Evolutionary conservation across 2,329 filamentous ascomycete species (phyloP).

Genomic region (Helminthosporium solani): DNA sequence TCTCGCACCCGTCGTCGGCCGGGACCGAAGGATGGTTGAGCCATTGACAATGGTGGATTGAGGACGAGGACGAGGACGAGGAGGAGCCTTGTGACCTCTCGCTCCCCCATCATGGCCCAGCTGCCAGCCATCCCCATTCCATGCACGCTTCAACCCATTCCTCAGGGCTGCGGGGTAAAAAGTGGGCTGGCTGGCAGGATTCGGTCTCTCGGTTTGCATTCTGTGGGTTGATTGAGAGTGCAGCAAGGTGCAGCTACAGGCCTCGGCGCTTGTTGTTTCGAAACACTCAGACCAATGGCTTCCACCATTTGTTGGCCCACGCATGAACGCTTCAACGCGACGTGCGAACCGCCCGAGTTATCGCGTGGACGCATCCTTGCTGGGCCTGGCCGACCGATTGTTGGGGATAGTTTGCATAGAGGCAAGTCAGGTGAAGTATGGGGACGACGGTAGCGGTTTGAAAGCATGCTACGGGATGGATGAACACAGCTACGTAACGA

Average conservation of each 20-base stretch:
- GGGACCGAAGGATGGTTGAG: constrained; percentile 17
- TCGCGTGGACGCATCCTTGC: constrained; percentile 19
- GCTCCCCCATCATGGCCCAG: neutral
- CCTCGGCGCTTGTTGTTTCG: constrained; percentile 16
- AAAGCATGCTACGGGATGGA: constrained; percentile 7
- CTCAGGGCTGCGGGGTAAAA: constrained; percentile 12
- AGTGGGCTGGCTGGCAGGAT: constrained; percentile 9
- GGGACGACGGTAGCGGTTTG: neutral
- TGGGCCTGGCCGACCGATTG: neutral
- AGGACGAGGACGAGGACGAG: constrained; percentile 8
- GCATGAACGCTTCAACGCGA: constrained; percentile 20
- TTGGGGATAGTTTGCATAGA: constrained; percentile 9
- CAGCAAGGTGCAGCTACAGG: constrained; percentile 7
- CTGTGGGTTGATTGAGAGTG: neutral
- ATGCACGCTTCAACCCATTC: neutral
- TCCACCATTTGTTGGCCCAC: constrained; percentile 14
- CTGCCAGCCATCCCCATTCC: constrained; percentile 6
- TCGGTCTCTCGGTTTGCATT: constrained; percentile 10
- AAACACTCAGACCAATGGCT: constrained; percentile 11
- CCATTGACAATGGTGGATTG: neutral
- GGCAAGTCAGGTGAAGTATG: constrained; percentile 1
- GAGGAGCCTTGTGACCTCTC: constrained; percentile 8
- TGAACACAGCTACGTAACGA: constrained; percentile 5
- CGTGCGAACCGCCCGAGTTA: constrained; percentile 16
- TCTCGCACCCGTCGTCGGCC: constrained; percentile 5